Evolutionary conservation across 306 rosid genomes (phyloP).

Genomic region (Acacia confusa): DNA sequence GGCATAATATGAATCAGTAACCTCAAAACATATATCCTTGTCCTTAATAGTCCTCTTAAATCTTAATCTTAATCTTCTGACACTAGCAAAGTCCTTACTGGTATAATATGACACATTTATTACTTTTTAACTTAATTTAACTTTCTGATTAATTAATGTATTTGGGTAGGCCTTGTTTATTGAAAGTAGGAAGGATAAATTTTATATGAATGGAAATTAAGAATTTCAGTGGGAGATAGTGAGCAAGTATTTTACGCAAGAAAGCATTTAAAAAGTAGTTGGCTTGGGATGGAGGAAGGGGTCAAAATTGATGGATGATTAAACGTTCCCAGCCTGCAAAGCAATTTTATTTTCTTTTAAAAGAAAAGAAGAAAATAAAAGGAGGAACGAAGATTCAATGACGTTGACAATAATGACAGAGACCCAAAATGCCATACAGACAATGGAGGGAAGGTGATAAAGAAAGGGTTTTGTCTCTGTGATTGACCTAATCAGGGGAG

Average conservation of each 20-base stretch:
- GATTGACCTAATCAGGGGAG: conserved; percentile 72
- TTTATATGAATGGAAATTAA: background rate
- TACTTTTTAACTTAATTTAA: too few relatives aligned
- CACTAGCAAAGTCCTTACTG: too few relatives aligned
- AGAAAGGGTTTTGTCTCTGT: conserved; percentile 34
- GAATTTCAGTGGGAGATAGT: conserved; percentile 35
- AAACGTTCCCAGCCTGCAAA: conserved; percentile 44
- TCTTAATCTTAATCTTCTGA: background rate
- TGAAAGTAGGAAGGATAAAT: too few relatives aligned
- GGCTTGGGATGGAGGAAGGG: conserved; percentile 49
- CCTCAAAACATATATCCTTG: background rate
- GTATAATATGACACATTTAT: too few relatives aligned
- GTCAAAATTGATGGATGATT: conserved; percentile 59
- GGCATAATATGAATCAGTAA: too few relatives aligned
- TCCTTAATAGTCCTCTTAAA: background rate
- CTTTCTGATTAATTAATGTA: too few relatives aligned
- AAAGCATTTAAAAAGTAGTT: conserved; percentile 41
- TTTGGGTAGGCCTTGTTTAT: too few relatives aligned
- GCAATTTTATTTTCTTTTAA: conserved; percentile 12
- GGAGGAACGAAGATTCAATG: background rate
- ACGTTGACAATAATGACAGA: conserved; percentile 23
- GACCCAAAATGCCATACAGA: conserved; percentile 23
- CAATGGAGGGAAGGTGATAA: conserved; percentile 5
- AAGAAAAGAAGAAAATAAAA: background rate
- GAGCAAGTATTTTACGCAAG: conserved; percentile 53